Base-by-base conservation (phyloP, 257 asterid species). In the Fraxinus excelsior region DNA sequence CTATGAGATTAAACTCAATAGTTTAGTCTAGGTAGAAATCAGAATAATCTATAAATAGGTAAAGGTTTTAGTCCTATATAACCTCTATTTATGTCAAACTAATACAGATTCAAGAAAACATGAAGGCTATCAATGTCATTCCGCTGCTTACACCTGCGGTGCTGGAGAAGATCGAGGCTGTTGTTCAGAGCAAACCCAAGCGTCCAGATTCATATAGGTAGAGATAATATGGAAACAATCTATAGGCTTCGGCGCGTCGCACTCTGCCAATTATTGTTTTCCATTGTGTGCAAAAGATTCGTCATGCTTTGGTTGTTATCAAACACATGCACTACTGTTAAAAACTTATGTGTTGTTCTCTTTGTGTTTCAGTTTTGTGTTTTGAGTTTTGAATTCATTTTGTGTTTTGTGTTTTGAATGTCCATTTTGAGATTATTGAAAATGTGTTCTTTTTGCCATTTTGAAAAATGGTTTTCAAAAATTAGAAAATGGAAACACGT, bases 91-190 rank as follows among this genome's bases (percentile, higher is more conserved):
- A 18, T 1, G 66, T 74, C 58, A 0, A 19, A 38, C 16, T 67
- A 25, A 62, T 77, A 82, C 94, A 94, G 99, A 90, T 94, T 68
- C 74, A 87, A 83, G 99, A 94, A 85, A 94, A 94, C 87, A 94
- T 94, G 99, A 94, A 92, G 84, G 98, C 98, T 35, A 79, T 94
- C 74, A 86, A 90, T 75, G 96, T 86, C 49, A 91, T 94, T 80
- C 99, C 99, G 2, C 77, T 86, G 91, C 90, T 94, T 38, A 91
- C 97, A 3, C 96, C 99, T 2, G 80, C 76, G 0, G 92, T 94
- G 72, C 14, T 92, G 88, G 99, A 94, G 90, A 89, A 82, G 78
- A 94, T 94, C 66, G 99, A 94, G 80, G 91, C 94, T 60, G 86
- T 88, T 73, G 93, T 94, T 80, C 97, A 94, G 76, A 90, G 76